phyloP scores from a whole-genome alignment of 352 stramenopile genomes.

The Globisporangium cystogenes region DNA sequence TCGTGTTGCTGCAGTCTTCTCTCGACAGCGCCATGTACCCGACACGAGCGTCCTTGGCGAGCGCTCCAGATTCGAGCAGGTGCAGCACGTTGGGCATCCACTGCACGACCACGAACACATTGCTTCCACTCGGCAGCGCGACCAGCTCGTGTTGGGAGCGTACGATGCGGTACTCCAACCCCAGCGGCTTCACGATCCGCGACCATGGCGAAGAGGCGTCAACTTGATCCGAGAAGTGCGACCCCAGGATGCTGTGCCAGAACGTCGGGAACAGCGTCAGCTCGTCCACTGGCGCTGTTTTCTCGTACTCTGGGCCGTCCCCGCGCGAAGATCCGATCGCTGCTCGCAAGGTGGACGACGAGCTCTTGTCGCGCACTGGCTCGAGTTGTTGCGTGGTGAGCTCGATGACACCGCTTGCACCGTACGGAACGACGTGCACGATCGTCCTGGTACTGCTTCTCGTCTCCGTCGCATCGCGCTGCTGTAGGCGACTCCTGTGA shows the following conservation, averaged over 20 bases:
- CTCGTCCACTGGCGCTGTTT: conserved; percentile 32
- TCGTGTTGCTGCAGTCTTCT: conserved; percentile 56
- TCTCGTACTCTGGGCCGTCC: conserved; percentile 19
- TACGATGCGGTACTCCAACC: conserved; percentile 35
- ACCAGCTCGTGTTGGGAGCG: conserved; percentile 28
- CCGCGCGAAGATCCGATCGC: not conserved
- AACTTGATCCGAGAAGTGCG: conserved; percentile 32
- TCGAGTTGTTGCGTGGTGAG: conserved; percentile 25
- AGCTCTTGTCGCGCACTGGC: not conserved
- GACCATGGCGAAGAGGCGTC: conserved; percentile 15
- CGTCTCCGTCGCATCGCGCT: not conserved
- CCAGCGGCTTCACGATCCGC: conserved; percentile 18
- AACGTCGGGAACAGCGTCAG: conserved; percentile 56
- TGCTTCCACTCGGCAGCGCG: conserved; percentile 24
- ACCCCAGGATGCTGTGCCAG: conserved; percentile 50
- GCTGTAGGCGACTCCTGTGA: not conserved
- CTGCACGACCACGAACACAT: conserved; percentile 33
- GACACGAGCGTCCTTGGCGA: conserved; percentile 21
- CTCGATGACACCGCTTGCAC: conserved; percentile 29
- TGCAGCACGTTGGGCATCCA: conserved; percentile 21
- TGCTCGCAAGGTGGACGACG: not conserved
- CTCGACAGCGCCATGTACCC: conserved; percentile 39
- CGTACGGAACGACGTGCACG: conserved; percentile 50
- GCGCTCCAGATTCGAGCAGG: conserved; percentile 11
- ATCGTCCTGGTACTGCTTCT: conserved; percentile 10